phyloP scores from a whole-genome alignment of 148 eudicot genomes.

The Rhododendron molle region DNA sequence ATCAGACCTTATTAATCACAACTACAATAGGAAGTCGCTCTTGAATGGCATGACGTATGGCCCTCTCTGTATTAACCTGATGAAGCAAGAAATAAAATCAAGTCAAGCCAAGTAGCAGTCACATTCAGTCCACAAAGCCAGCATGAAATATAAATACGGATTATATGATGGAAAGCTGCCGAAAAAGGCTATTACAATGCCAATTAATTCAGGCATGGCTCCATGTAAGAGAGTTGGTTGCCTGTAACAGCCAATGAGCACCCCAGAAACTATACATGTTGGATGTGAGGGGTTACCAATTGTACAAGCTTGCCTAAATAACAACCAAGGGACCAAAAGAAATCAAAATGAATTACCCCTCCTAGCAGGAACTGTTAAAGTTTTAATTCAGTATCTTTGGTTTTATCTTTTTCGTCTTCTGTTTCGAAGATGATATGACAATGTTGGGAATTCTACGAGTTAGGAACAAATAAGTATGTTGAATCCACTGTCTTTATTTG shows the following conservation, averaged over 20 bases:
- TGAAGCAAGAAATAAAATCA: neutral
- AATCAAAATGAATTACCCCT: neutral
- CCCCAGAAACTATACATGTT: neutral
- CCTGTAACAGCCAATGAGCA: neutral
- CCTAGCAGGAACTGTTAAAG: neutral
- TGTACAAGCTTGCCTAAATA: neutral
- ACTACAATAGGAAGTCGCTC: conserved; percentile 90
- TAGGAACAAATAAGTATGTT: neutral
- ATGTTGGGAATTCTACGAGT: neutral
- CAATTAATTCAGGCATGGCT: neutral
- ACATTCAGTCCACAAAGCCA: neutral
- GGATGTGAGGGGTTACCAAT: neutral
- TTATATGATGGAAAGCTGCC: neutral
- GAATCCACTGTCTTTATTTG: neutral
- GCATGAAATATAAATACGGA: neutral
- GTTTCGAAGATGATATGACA: neutral
- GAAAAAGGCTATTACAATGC: neutral
- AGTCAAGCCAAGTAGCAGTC: neutral
- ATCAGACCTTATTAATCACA: conserved; percentile 84
- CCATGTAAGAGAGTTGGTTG: neutral
- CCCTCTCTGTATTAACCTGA: conserved; percentile 96
- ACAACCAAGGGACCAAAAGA: neutral
- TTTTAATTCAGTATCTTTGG: neutral
- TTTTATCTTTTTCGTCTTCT: neutral
- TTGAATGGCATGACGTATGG: conserved; percentile 96